A percentile compares a stretch with the other conserved stretches of the same genome.
Evolutionary conservation across 1,139 yeast genomes (phyloP).

Genomic region (Pichia sp.): DNA sequence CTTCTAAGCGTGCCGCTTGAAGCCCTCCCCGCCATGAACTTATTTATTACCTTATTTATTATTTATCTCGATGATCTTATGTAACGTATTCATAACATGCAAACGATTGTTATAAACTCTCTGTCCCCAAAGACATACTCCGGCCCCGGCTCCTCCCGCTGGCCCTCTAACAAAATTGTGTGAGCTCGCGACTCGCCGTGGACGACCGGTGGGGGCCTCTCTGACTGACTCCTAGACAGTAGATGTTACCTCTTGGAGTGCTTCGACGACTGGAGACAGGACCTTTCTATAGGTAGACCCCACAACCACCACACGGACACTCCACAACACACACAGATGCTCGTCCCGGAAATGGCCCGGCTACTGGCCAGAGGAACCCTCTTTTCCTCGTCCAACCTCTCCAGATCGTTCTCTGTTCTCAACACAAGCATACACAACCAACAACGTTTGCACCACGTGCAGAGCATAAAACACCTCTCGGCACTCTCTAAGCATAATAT

Average conservation of each 20-base stretch:
- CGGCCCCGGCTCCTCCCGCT: conserved; percentile 2
- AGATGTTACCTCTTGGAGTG: too few species aligned
- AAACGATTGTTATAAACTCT: neutral
- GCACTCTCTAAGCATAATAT: neutral
- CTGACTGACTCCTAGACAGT: too few species aligned
- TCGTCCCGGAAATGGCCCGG: neutral
- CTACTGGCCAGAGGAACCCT: neutral
- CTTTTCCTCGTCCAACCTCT: neutral
- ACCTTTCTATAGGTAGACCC: too few species aligned
- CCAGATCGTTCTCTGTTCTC: too few species aligned
- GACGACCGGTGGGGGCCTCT: too few species aligned
- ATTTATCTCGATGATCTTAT: conserved; percentile 1
- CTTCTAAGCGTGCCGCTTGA: conserved; percentile 1
- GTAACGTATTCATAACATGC: conserved; percentile 2
- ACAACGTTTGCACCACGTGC: too few species aligned
- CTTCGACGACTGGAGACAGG: too few species aligned
- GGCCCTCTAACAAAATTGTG: too few species aligned
- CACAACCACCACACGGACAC: too few species aligned
- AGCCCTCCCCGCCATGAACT: neutral
- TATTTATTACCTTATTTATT: conserved; percentile 11
- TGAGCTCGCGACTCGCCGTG: too few species aligned
- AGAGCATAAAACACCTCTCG: neutral
- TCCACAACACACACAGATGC: too few species aligned
- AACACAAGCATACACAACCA: too few species aligned
- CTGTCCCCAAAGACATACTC: neutral